These are phyloP conservation scores for Metschnikowia corniflorae DNA, from an alignment of 805 yeast species.

Conservation along the genomic window DNA sequence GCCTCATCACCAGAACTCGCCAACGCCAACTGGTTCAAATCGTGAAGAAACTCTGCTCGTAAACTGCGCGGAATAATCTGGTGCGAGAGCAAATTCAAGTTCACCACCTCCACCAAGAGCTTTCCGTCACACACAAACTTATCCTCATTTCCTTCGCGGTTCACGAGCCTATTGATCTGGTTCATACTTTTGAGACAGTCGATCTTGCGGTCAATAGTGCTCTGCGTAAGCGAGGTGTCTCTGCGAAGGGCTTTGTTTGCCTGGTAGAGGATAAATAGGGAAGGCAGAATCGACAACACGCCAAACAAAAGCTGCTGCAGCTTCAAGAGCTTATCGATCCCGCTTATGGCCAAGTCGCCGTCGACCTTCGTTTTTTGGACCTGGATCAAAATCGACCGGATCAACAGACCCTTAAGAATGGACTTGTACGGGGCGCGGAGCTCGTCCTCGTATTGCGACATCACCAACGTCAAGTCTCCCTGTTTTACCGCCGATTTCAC, in stretches of 20 bases:
- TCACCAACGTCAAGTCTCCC: slow-evolving; percentile 78
- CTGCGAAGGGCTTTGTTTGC: slow-evolving; percentile 26
- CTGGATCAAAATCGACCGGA: slow-evolving; percentile 80
- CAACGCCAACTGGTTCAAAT: slow-evolving; percentile 51
- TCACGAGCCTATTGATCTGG: slow-evolving; percentile 54
- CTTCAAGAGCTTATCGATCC: slow-evolving; percentile 84
- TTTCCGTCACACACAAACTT: slow-evolving; percentile 41
- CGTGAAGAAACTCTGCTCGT: slow-evolving; percentile 55
- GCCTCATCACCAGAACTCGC: slow-evolving; percentile 32
- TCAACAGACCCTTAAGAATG: slow-evolving; percentile 62
- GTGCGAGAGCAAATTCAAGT: slow-evolving; percentile 49
- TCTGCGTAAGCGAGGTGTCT: slow-evolving; percentile 32
- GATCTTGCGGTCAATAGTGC: slow-evolving; percentile 27
- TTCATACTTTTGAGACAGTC: slow-evolving; percentile 47
- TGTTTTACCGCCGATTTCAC: slow-evolving; percentile 50
- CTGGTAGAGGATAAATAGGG: slow-evolving; percentile 56
- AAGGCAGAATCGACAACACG: slow-evolving; percentile 82
- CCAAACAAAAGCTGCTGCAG: slow-evolving; percentile 96
- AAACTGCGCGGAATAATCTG: slow-evolving; percentile 49
- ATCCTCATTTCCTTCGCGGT: slow-evolving; percentile 13
- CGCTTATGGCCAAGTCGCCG: slow-evolving; percentile 83
- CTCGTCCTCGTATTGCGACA: slow-evolving; percentile 77
- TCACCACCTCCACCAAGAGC: slow-evolving; percentile 61
- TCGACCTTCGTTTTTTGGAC: slow-evolving; percentile 96
- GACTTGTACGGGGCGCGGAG: slow-evolving; percentile 66